Evolutionary conservation across 495 filamentous ascomycete genomes (phyloP), one percentile per base, ranked within the genome.

Genomic region (Penicillium odoratum): DNA sequence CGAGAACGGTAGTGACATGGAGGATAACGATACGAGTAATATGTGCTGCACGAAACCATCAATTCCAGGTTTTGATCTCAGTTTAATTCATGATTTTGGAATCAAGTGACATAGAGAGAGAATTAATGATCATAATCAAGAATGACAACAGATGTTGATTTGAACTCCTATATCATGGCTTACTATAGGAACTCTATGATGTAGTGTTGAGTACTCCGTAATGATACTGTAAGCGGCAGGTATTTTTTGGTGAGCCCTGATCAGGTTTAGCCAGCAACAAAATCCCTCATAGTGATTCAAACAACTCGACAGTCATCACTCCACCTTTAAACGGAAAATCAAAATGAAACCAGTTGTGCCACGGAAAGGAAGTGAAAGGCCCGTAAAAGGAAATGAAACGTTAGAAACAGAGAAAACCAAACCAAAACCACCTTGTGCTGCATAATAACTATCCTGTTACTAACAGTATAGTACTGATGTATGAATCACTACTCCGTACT

Each of bases 281-380:
- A 69, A 69, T 69, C 57, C 67, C 67, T 69, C 67, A 69, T 69
- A 69, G 53, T 46, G 29, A 33, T 21, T n/a, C 60, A 43, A 28
- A 47, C 61, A 52, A 53, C 54, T 57, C 57, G 38, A 60, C 60
- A 53, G 60, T 65, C 59, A 48, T 38, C 50, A 28, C 51, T 57
- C 56, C 53, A 59, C 56, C 36, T 29, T 29, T 40, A 45, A 42
- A 51, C 48, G 53, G 18, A 43, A 53, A 46, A 59, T 59, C 48
- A 57, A 59, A 51, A 57, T 51, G 55, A 51, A 50, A 49, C 47
- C 55, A 43, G 49, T 43, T 47, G 33, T 62, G 31, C 36, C 25
- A 33, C 25, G 36, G 30, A 51, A 43, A 46, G 47, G 36, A 51
- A 21, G 30, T 30, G 16, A 48, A 49, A 49, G 10, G 10, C 28